These are phyloP conservation scores for Globisporangium radiosum DNA, from an alignment of 352 stramenopile genomes.

Conservation along the genomic window DNA sequence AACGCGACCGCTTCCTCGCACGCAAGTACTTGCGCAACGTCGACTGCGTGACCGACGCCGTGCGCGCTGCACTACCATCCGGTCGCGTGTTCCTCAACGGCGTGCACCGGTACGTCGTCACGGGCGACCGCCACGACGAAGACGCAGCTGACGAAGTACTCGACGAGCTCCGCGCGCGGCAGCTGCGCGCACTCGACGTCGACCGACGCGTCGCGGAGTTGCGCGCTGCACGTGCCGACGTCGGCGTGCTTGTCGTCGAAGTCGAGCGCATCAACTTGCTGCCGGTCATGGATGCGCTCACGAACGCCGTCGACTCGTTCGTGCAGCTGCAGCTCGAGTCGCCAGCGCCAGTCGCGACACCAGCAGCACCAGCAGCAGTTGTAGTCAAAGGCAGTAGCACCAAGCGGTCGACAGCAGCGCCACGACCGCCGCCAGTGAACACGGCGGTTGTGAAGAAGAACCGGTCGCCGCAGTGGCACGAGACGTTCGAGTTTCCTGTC, in stretches of 20 bases:
- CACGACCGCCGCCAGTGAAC: slow-evolving; percentile 18
- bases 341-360: slow-evolving; percentile 7
- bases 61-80: slow-evolving; percentile 23
- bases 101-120: slow-evolving; percentile 59
- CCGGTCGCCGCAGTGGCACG: slow-evolving; percentile 50
- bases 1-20: slow-evolving; percentile 33
- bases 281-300: slow-evolving; percentile 45
- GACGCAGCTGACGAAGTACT: slow-evolving; percentile 66
- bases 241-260: slow-evolving; percentile 49
- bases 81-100: slow-evolving; percentile 72
- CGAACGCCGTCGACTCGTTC: slow-evolving; percentile 48
- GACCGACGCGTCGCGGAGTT: slow-evolving; percentile 38
- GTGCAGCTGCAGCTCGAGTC: slow-evolving; percentile 36
- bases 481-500: slow-evolving; percentile 52
- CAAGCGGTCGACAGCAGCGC: too few species aligned
- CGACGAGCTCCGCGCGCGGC: slow-evolving; percentile 40
- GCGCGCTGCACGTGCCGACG: slow-evolving; percentile 8
- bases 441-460: slow-evolving; percentile 59
- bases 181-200: slow-evolving; percentile 26
- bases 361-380: not conserved
- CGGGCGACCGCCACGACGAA: slow-evolving; percentile 57
- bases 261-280: slow-evolving; percentile 62
- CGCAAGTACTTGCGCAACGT: slow-evolving; percentile 60
- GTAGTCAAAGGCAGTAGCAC: too few species aligned
- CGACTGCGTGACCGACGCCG: slow-evolving; percentile 20